Evolutionary conservation across 192 early-diverging fungal genomes (phyloP).

Genomic region (Coemansia sp.): DNA sequence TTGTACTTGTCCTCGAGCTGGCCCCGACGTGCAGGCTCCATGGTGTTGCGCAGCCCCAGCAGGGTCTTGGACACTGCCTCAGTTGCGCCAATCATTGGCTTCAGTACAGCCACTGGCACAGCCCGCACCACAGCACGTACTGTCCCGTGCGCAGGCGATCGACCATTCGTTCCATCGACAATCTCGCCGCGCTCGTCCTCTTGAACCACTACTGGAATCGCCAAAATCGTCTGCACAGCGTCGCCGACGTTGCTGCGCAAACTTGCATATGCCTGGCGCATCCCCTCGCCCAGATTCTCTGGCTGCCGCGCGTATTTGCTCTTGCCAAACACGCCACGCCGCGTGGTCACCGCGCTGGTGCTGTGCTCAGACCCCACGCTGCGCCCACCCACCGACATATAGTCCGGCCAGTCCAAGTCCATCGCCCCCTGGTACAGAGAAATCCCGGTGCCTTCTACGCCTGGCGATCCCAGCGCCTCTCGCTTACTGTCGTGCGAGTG

Average conservation of each 20-base stretch:
- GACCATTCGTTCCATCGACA: slow-evolving; percentile 24
- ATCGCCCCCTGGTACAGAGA: slow-evolving; percentile 21
- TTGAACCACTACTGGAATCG: slow-evolving; percentile 82
- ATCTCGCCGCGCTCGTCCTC: slow-evolving; percentile 49
- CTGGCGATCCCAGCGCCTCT: slow-evolving; percentile 17
- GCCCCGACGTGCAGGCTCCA: slow-evolving; percentile 76
- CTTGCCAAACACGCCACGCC: slow-evolving; percentile 42
- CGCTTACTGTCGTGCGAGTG: slow-evolving; percentile 32
- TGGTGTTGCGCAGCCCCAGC: slow-evolving; percentile 84
- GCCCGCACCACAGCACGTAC: slow-evolving; percentile 54
- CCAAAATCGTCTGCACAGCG: slow-evolving; percentile 85
- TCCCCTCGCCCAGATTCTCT: slow-evolving; percentile 77
- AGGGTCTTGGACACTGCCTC: slow-evolving; percentile 91
- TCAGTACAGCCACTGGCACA: slow-evolving; percentile 86
- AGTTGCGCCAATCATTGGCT: slow-evolving; percentile 93
- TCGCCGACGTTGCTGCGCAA: slow-evolving; percentile 76
- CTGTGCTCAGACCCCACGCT: slow-evolving; percentile 10
- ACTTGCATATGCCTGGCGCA: slow-evolving; percentile 79
- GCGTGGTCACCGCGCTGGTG: slow-evolving; percentile 8
- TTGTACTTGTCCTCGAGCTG: slow-evolving; percentile 78
- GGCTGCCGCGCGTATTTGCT: slow-evolving; percentile 90
- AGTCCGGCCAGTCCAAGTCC: slow-evolving; percentile 53
- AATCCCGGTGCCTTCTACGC: background rate
- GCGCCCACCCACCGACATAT: slow-evolving; percentile 41
- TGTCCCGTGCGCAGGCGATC: slow-evolving; percentile 57